Evolutionary conservation across 164 flowering plant species (phyloP), one percentile per base, ranked within the genome.

Genomic region (Magnolia officinalis): DNA sequence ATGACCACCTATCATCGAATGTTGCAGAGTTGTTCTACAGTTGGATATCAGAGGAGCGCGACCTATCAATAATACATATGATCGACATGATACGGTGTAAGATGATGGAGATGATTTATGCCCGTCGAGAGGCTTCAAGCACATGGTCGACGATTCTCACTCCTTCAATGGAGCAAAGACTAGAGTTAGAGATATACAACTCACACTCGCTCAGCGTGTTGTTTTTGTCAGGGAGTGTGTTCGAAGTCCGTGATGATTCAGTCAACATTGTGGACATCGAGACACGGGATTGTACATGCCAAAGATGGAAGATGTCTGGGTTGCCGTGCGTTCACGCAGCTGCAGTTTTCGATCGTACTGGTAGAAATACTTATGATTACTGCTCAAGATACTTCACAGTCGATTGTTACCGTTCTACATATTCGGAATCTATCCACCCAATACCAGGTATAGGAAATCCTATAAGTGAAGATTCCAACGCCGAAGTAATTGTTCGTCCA

Each of bases 1-100:
- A 89, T 76, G 90, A 91, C 73, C 96, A 90, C 78, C 78, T 90
- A 90, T 67, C 85, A 8, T 89, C 95, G 8, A 90, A 95, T 75
- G 85, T 91, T 74, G 93, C 91, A 7, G 91, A 90, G 78, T 77
- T 80, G 13, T 91, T 93, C 75, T 67, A 11, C 50, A 14, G 71
- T 16, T 75, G 77, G 77, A 55, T 75, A 50, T 20, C 58, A 13
- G 77, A 66, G 64, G 71, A 26, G 19, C 50, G 50, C 13, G 72
- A 75, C 21, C 21, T 75, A 16, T 68, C 77, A 26, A 26, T 75
- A 52, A 31, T 67, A 67, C 55, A 75, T 29, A 67, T 67, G 63
- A 14, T 75, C 19, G 70, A 75, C 29, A 21, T 50, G 45, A 51
- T 75, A 20, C 29, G 72, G 23, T 67, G 77, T 55, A 75, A 31